phyloP scores from a whole-genome alignment of 805 yeast genomes.

The Candida hispaniensis region DNA sequence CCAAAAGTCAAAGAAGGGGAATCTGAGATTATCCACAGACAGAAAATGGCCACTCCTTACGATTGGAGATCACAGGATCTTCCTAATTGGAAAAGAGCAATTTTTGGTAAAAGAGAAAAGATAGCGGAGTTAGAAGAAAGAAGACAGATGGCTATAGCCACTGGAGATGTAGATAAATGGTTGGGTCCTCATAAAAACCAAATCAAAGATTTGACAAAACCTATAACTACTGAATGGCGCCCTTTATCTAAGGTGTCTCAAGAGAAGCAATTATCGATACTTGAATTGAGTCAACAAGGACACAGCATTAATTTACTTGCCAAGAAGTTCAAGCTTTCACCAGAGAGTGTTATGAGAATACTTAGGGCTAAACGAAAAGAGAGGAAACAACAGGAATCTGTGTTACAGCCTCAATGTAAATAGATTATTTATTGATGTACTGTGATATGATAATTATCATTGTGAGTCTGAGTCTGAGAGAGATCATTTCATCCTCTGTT shows the following conservation, averaged over 20 bases:
- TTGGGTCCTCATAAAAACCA: conserved; percentile 11
- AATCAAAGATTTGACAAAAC: conserved; percentile 4
- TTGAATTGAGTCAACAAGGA: conserved; percentile 4
- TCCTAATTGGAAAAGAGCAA: conserved; percentile 14
- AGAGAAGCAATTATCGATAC: conserved; percentile 9
- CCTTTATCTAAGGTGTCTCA: conserved; percentile 7
- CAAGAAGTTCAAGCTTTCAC: conserved; percentile 3
- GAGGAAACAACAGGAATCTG: conserved; percentile 4
- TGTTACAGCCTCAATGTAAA: too few species aligned
- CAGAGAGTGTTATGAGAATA: conserved; percentile 10
- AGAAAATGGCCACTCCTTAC: conserved; percentile 6
- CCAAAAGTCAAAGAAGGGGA: conserved; percentile 7
- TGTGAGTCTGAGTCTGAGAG: too few species aligned
- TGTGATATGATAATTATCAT: too few species aligned
- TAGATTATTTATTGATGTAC: too few species aligned
- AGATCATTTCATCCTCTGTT: too few species aligned
- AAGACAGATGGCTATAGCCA: conserved; percentile 4
- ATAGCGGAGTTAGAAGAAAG: conserved; percentile 10
- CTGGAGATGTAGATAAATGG: conserved; percentile 13
- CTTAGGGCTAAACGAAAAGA: conserved; percentile 11
- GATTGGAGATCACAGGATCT: conserved; percentile 12
- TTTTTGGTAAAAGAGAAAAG: conserved; percentile 9
- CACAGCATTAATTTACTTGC: conserved; percentile 3
- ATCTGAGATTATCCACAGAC: conserved; percentile 3
- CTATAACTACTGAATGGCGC: conserved; percentile 4